phyloP scores from a whole-genome alignment of 768 basidiomycete genomes.

The Agaricus bisporus region DNA sequence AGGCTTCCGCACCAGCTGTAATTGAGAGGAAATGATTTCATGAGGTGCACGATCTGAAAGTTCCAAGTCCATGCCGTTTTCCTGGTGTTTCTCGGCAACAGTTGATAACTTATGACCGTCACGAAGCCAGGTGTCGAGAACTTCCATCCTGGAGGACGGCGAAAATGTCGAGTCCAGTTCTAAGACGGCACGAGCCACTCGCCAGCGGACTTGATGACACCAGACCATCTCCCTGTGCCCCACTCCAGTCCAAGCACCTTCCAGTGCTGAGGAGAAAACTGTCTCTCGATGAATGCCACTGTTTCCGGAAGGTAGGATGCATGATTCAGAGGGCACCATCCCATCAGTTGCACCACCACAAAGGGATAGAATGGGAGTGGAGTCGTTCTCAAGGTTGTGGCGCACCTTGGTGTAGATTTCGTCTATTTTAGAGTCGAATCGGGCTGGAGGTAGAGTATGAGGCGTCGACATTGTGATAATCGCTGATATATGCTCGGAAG shows the following conservation, averaged over 20 bases:
- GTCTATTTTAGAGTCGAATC: conserved; percentile 79
- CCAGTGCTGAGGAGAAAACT: conserved; percentile 80
- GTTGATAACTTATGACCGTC: conserved; percentile 48
- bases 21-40: conserved; percentile 29
- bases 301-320: conserved; percentile 44
- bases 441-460: conserved; percentile 79
- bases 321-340: conserved; percentile 89
- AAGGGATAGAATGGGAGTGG: conserved; percentile 74
- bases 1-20: conserved; percentile 40
- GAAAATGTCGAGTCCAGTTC: conserved; percentile 44
- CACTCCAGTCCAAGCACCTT: conserved; percentile 92
- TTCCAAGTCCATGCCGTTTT: conserved; percentile 11
- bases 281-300: conserved; percentile 42
- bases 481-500: conserved; percentile 58
- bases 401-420: conserved; percentile 53
- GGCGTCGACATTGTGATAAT: conserved; percentile 98
- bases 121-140: conserved; percentile 65
- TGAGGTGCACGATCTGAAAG: conserved; percentile 22
- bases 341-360: conserved; percentile 91
- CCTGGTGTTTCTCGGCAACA: conserved; percentile 4
- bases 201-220: conserved; percentile 97
- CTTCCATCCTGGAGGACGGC: conserved; percentile 20
- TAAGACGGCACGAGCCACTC: conserved; percentile 72
- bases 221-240: conserved; percentile 97
- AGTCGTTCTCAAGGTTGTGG: conserved; percentile 31